These are phyloP conservation scores for Tilletia indica DNA, from an alignment of 1,284 basidiomycete genomes.

Conservation along the genomic window DNA sequence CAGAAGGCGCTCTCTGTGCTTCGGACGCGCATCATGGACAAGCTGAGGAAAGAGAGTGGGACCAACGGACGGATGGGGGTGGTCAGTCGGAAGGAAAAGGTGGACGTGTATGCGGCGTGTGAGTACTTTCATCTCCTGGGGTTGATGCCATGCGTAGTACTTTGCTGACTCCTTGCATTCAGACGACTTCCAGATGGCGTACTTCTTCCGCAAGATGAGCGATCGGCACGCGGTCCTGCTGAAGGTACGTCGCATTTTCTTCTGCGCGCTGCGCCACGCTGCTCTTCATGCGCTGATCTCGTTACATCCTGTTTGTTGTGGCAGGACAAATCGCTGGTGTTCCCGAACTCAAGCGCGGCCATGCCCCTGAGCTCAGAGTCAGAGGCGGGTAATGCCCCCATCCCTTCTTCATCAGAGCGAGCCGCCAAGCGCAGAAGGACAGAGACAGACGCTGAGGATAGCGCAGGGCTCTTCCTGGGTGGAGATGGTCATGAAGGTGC, in stretches of 20 bases:
- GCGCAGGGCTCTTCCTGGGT: not conserved
- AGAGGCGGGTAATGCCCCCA: slow-evolving; percentile 9
- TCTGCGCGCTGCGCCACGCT: not conserved
- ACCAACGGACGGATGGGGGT: slow-evolving; percentile 24
- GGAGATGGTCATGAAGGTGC: not conserved
- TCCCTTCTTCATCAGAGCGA: not conserved
- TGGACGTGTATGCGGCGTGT: slow-evolving; percentile 51
- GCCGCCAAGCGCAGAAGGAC: not conserved
- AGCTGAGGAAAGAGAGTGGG: slow-evolving; percentile 49
- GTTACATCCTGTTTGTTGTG: no score
- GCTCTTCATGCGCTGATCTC: not conserved
- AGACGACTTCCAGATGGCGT: slow-evolving; percentile 55
- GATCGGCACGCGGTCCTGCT: slow-evolving; percentile 56
- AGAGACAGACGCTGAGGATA: not conserved
- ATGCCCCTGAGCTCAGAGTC: not conserved
- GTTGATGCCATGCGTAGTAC: slow-evolving; percentile 22
- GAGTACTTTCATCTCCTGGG: slow-evolving; percentile 16
- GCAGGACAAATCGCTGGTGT: slow-evolving; percentile 2
- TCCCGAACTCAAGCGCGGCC: not conserved
- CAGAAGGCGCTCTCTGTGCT: slow-evolving; percentile 27
- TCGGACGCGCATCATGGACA: slow-evolving; percentile 45
- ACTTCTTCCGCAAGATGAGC: slow-evolving; percentile 55
- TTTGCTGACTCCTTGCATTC: not conserved
- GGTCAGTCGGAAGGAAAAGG: slow-evolving; percentile 48
- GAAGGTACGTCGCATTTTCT: slow-evolving; percentile 33